Base-by-base conservation (phyloP, 805 yeast genomes). In the Wickerhamiella lipophila region DNA sequence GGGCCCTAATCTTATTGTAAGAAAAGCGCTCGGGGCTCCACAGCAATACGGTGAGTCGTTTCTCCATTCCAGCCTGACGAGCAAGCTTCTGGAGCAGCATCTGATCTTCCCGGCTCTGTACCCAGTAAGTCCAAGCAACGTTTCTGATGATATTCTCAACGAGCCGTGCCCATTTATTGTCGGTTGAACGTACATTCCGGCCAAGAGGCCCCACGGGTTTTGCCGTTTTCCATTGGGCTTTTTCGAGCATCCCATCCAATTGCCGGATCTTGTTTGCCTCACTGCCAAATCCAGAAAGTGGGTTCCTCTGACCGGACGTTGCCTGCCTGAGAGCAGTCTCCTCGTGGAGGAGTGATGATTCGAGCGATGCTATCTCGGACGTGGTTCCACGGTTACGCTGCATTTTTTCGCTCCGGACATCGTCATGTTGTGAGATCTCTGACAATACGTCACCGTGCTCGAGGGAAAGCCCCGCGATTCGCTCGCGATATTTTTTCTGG, bases 191-290 rank as follows among this genome's bases (percentile, higher is more conserved):
- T 2, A 86, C 68, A 51, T 66, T 65, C 3, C 69, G 55, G 1
- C 95, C 96, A 1, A 89, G 53, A 0, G 98, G 98, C 0, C 97
- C 97, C 15, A 81, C 62, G 0, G 95, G 94, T 30, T 58, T 58
- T 11, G 12, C 1, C 62, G 56, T 15, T 69, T 70, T 41, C 49
- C 44, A 21, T 25, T 6, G 36, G 43, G 26, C 21, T 49, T 26
- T 39, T 12, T 48, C 50, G 34, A 59, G 22, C 27, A 29, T 22
- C 6, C 12, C 13, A 8, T 38, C 36, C 5, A 43, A 34, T 3
- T 6, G 7, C 22, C 32, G 39, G 18, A 22, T 21, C 21, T 16
- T 7, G 19, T 19, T 1, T 1, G 30, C 41, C 3, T 32, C 23
- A 3, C 23, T 7, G 3, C 41, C 41, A 25, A 44, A 44, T n/a